Evolutionary conservation across 192 early-diverging fungal genomes (phyloP).

Genomic region (Coemansia sp.): DNA sequence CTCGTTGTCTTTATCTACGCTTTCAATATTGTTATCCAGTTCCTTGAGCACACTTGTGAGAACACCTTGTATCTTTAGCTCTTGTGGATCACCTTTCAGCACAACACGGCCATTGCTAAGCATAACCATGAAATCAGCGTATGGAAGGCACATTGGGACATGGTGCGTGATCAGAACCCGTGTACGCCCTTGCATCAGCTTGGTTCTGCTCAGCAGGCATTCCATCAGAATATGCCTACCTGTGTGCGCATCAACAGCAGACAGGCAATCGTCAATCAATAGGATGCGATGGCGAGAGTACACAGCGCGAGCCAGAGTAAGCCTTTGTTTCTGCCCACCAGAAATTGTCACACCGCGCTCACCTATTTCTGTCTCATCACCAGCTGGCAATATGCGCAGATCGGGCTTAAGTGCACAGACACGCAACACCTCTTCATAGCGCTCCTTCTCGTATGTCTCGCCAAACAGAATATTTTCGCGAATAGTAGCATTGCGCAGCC

Average conservation of each 20-base stretch:
- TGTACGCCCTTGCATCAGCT: slow-evolving; percentile 71
- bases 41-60: slow-evolving; percentile 14
- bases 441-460: too few relatives aligned
- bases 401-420: slow-evolving; percentile 82
- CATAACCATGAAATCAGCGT: too few relatives aligned
- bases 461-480: too few relatives aligned
- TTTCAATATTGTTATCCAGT: slow-evolving; percentile 27
- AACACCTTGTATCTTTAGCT: slow-evolving; percentile 52
- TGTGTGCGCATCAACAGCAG: slow-evolving; percentile 93
- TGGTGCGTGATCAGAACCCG: slow-evolving; percentile 86
- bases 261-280: slow-evolving; percentile 84
- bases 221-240: too few relatives aligned
- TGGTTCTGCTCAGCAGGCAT: too few relatives aligned
- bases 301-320: too few relatives aligned
- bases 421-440: too few relatives aligned
- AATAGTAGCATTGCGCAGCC: too few relatives aligned
- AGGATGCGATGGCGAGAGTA: slow-evolving; percentile 67
- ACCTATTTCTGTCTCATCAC: slow-evolving; percentile 88
- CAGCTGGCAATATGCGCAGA: slow-evolving; percentile 72
- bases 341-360: slow-evolving; percentile 80
- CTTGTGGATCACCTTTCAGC: slow-evolving; percentile 56
- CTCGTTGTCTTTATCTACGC: not conserved
- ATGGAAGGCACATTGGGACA: too few relatives aligned
- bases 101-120: too few relatives aligned
- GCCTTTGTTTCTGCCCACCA: too few relatives aligned